Evolutionary conservation across 2,329 filamentous ascomycete genomes (phyloP).

Genomic region (Penicillium sp.): DNA sequence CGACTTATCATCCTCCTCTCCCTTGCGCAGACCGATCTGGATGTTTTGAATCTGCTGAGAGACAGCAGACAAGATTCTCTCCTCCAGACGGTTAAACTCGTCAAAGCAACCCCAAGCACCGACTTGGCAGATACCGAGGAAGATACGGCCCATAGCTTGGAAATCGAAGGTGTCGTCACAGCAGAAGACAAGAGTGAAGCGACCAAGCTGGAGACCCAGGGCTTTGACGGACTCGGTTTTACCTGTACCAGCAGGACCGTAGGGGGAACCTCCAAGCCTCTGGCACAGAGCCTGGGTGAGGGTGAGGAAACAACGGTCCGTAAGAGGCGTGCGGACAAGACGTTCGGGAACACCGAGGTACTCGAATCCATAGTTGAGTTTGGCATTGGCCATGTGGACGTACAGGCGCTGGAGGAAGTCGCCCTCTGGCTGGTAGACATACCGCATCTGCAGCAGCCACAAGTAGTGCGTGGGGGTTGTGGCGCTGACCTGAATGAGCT

Average conservation of each 20-base stretch:
- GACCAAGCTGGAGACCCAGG: constrained; percentile 87
- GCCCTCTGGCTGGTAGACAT: constrained; percentile 77
- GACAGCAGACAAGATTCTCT: constrained; percentile 93
- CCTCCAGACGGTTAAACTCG: constrained; percentile 98
- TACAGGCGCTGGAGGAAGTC: constrained; percentile 75
- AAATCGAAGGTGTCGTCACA: constrained; percentile 99
- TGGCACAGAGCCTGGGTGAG: constrained; percentile 94
- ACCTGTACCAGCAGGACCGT: constrained; percentile 93
- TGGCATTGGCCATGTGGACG: constrained; percentile 95
- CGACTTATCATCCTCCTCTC: constrained; percentile 70
- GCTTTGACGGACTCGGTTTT: constrained; percentile 99
- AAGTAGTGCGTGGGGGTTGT: constrained; percentile 72
- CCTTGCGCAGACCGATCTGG: constrained; percentile 86
- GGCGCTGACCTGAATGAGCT: constrained; percentile 71
- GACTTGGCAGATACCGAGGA: constrained; percentile 97
- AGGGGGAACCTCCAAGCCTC: constrained; percentile 90
- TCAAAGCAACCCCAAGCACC: constrained; percentile 99
- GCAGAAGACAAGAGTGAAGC: constrained; percentile 98
- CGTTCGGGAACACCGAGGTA: constrained; percentile 95
- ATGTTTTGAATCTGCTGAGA: constrained; percentile 99
- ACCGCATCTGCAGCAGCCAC: constrained; percentile 97
- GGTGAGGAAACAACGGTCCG: constrained; percentile 96
- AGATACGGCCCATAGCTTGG: constrained; percentile 98
- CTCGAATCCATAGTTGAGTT: constrained; percentile 93
- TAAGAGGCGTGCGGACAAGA: constrained; percentile 91